Evolutionary conservation across 225 moss, liverwort and hornwort species (phyloP).

Genomic region (Pleurozium schreberi): DNA sequence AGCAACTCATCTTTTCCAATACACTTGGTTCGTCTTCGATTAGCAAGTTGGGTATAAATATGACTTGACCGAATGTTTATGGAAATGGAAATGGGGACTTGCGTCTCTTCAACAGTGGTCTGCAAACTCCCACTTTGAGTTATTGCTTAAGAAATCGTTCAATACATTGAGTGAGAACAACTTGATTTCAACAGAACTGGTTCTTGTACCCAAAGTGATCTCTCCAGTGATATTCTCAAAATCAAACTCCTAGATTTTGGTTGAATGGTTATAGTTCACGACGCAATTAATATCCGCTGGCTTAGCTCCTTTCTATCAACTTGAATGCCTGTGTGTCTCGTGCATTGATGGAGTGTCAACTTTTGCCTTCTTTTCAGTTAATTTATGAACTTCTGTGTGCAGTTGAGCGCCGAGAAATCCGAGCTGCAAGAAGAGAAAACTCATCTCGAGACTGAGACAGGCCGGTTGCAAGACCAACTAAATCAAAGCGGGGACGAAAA

Average conservation of each 20-base stretch:
- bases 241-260: background rate
- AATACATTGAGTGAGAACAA: background rate
- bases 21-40: background rate
- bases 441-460: constrained; percentile 51
- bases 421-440: constrained; percentile 85
- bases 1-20: background rate
- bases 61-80: background rate
- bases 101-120: background rate
- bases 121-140: background rate
- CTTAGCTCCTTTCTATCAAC: background rate
- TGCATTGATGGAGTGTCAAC: background rate
- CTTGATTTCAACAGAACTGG: background rate
- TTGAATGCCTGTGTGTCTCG: background rate
- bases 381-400: background rate
- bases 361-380: background rate
- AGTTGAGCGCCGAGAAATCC: constrained; percentile 74
- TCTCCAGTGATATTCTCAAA: background rate
- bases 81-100: background rate
- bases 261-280: background rate
- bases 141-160: background rate
- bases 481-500: constrained; percentile 23
- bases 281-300: background rate
- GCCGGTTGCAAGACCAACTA: constrained; percentile 53
- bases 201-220: background rate
- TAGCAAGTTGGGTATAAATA: background rate